Conservation (phyloP, 2,329 filamentous ascomycete species). For the Cladosporium sp. region DNA sequence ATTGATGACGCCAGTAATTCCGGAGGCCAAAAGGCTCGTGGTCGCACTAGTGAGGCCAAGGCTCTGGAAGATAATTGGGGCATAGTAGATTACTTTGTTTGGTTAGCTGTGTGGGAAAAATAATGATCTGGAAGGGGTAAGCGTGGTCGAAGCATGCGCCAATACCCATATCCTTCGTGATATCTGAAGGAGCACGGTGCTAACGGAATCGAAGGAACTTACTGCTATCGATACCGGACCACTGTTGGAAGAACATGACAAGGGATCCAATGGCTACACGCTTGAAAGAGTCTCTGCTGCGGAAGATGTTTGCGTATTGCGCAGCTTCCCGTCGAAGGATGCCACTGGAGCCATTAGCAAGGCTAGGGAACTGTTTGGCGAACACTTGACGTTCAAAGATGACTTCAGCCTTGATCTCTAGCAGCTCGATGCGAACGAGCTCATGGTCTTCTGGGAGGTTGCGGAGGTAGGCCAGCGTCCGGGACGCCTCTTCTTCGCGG, state of each 20-base stretch:
- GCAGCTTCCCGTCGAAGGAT: background rate
- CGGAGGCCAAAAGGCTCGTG: constrained; percentile 62
- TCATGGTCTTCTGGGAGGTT: constrained; percentile 63
- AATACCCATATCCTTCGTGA: too few species aligned
- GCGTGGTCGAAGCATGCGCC: too few species aligned
- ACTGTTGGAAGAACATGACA: constrained; percentile 29
- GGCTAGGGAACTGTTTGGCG: background rate
- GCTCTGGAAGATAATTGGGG: constrained; percentile 43
- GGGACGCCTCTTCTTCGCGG: constrained; percentile 66
- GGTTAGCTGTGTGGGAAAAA: too few species aligned
- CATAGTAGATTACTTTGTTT: constrained; percentile 24
- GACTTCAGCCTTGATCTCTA: constrained; percentile 78
- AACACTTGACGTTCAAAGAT: constrained; percentile 62
- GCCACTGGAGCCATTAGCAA: background rate
- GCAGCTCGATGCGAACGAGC: constrained; percentile 70
- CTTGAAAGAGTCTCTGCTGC: constrained; percentile 26
- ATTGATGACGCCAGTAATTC: constrained; percentile 68
- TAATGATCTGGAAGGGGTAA: too few species aligned
- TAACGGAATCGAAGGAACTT: too few species aligned
- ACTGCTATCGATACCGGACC: constrained; percentile 45
- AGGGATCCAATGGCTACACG: constrained; percentile 24
- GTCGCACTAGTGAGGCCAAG: constrained; percentile 2
- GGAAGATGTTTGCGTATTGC: constrained; percentile 27
- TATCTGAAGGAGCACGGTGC: too few species aligned
- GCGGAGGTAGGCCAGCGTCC: constrained; percentile 64